phyloP scores from a whole-genome alignment of 306 rosid species.

The Geum urbanum region DNA sequence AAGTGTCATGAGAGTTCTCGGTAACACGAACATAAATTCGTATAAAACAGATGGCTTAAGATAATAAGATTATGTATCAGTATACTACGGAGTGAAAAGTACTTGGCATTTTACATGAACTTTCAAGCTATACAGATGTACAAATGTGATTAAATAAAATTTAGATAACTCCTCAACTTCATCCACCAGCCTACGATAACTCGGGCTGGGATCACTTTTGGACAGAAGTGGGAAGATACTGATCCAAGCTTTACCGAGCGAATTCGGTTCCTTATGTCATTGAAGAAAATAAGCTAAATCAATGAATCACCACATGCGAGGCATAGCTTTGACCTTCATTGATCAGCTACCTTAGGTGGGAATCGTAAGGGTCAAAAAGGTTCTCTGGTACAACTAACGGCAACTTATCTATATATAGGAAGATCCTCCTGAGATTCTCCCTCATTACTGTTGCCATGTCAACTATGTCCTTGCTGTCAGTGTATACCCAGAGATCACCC shows the following conservation, averaged over 20 bases:
- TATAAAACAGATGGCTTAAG: background rate
- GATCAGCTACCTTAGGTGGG: conserved; percentile 69
- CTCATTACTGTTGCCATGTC: conserved; percentile 75
- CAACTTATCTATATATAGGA: conserved; percentile 82
- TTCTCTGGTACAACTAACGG: conserved; percentile 76
- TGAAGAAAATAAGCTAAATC: conserved; percentile 29
- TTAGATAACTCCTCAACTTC: conserved; percentile 52
- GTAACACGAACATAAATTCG: background rate
- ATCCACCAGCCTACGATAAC: conserved; percentile 54
- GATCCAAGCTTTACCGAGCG: conserved; percentile 37
- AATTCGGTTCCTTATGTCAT: conserved; percentile 31
- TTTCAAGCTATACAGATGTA: conserved; percentile 74
- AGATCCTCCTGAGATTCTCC: conserved; percentile 84
- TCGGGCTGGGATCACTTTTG: conserved; percentile 48
- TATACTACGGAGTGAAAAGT: background rate
- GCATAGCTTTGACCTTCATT: conserved; percentile 29
- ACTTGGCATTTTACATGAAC: conserved; percentile 34
- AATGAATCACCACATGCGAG: conserved; percentile 34
- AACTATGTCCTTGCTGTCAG: conserved; percentile 61
- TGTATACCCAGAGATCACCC: conserved; percentile 84
- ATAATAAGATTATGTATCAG: background rate
- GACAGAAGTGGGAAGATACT: conserved; percentile 57
- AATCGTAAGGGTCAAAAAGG: conserved; percentile 71
- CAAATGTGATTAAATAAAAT: conserved; percentile 64
- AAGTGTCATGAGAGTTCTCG: background rate